These are phyloP conservation scores for Artemisia annua DNA, from an alignment of 129 eudicot species.

Conservation along the genomic window DNA sequence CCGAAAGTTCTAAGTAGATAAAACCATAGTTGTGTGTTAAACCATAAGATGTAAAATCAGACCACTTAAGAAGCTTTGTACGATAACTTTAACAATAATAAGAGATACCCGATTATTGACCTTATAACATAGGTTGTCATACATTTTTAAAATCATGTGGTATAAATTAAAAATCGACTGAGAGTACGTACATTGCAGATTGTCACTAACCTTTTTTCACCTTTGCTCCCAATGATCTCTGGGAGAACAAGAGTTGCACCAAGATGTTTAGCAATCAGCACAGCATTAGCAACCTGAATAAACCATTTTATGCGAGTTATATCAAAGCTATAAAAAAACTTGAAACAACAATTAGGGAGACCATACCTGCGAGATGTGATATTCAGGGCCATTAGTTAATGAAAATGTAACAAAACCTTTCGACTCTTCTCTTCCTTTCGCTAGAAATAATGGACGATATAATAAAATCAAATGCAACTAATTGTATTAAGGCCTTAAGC, in stretches of 20 bases:
- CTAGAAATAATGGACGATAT: neutral
- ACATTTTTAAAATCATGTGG: too few relatives aligned
- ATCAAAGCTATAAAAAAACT: neutral
- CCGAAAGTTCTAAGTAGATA: slow-evolving; percentile 45
- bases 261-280: slow-evolving; percentile 57
- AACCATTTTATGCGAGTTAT: slow-evolving; percentile 22
- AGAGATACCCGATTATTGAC: too few relatives aligned
- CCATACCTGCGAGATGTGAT: slow-evolving; percentile 67
- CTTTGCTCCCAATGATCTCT: slow-evolving; percentile 53
- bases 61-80: too few relatives aligned
- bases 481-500: too few relatives aligned
- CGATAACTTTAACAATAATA: too few relatives aligned
- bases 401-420: slow-evolving; percentile 56
- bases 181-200: too few relatives aligned
- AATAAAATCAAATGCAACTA: neutral
- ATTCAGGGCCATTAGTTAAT: slow-evolving; percentile 66
- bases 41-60: too few relatives aligned
- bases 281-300: slow-evolving; percentile 65
- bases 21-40: slow-evolving; percentile 14
- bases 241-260: slow-evolving; percentile 86
- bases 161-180: too few relatives aligned
- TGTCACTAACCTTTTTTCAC: slow-evolving; percentile 53
- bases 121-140: too few relatives aligned
- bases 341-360: neutral
- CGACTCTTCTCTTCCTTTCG: slow-evolving; percentile 31